Conservation (phyloP, 1,139 yeast genomes). For the Zhuliangozyma parablackwelliae region DNA sequence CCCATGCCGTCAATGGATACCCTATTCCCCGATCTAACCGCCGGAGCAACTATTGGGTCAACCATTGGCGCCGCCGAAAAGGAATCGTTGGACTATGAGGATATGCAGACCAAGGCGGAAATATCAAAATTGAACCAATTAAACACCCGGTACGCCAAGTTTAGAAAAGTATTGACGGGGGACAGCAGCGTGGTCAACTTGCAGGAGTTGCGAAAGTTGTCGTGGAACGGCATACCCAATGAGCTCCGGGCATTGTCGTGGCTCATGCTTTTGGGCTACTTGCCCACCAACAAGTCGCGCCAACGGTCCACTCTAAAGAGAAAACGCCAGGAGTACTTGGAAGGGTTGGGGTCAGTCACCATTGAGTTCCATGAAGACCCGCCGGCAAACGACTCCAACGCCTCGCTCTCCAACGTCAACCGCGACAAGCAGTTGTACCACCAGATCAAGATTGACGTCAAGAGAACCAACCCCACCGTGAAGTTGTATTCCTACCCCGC, state of each 20-base stretch:
- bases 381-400: conserved; percentile 13
- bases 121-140: conserved; percentile 55
- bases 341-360: conserved; percentile 47
- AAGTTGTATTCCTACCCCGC: conserved; percentile 63
- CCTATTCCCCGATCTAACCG: conserved; percentile 34
- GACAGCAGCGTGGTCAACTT: conserved; percentile 51
- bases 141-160: conserved; percentile 60
- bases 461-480: conserved; percentile 87
- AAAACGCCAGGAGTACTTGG: conserved; percentile 81
- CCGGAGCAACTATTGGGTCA: conserved; percentile 10
- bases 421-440: conserved; percentile 84
- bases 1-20: conserved; percentile 30
- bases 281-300: conserved; percentile 80
- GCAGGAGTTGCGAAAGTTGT: conserved; percentile 64
- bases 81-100: conserved; percentile 21
- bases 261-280: conserved; percentile 85
- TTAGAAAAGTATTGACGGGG: conserved; percentile 58
- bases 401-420: conserved; percentile 17
- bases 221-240: conserved; percentile 94
- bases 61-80: conserved; percentile 10
- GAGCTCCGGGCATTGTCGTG: conserved; percentile 80
- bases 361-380: conserved; percentile 49
- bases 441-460: conserved; percentile 92
- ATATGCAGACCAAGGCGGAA: conserved; percentile 36
- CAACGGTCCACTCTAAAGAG: conserved; percentile 66